Evolutionary conservation across 345 rosid species (phyloP).

Genomic region (Rhizophora apiculata): DNA sequence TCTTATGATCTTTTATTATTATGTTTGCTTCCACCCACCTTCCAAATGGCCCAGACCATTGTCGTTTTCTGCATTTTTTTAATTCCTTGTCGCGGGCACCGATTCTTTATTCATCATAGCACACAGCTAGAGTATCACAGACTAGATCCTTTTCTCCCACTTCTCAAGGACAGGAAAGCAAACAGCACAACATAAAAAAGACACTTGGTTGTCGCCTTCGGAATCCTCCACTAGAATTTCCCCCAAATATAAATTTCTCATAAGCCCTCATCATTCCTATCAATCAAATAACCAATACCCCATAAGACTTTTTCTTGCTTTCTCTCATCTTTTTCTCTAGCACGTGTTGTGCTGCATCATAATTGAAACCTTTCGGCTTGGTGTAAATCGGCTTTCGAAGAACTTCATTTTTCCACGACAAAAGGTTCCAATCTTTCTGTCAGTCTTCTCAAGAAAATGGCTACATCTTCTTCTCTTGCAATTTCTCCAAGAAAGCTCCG

Average conservation of each 20-base stretch:
- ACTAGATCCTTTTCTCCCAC: conserved; percentile 14
- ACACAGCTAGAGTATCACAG: too few species aligned
- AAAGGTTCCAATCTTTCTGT: background rate
- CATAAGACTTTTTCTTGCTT: background rate
- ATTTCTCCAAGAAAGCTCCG: conserved; percentile 85
- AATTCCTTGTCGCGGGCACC: too few species aligned
- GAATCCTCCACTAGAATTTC: background rate
- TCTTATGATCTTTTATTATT: conserved; percentile 26
- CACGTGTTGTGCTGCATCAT: background rate
- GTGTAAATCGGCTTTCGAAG: conserved; percentile 13
- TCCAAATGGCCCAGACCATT: conserved; percentile 45
- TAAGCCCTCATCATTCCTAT: background rate
- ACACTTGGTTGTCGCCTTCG: background rate
- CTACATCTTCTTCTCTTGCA: conserved; percentile 36
- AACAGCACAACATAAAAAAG: background rate
- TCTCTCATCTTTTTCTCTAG: background rate
- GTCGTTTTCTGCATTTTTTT: conserved; percentile 16
- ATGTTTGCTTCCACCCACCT: conserved; percentile 49
- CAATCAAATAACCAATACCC: background rate
- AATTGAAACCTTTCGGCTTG: background rate
- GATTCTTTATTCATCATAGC: too few species aligned
- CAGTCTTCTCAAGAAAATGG: conserved; percentile 17
- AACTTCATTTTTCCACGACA: conserved; percentile 8
- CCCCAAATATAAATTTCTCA: conserved; percentile 9
- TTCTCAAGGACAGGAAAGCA: background rate